Conservation (phyloP, 225 moss, liverwort and hornwort species). For the Physcomitrium patens region DNA sequence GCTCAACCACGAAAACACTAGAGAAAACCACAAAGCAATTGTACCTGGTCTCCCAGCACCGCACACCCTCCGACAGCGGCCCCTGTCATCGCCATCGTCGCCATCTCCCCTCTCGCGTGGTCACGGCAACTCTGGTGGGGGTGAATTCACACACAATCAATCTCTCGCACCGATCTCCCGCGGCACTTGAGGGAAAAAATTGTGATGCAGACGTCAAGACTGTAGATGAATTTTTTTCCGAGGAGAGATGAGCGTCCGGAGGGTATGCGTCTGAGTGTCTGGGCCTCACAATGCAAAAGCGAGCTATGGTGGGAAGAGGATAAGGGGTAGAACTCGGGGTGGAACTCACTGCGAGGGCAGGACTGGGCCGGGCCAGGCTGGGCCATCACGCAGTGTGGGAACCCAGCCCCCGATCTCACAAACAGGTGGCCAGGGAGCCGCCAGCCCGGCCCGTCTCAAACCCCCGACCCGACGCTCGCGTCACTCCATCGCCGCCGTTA, state of each 20-base stretch:
- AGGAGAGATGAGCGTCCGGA: background rate
- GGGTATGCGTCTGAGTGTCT: background rate
- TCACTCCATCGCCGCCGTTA: too few relatives aligned
- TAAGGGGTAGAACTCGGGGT: slow-evolving; percentile 36
- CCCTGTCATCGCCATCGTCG: slow-evolving; percentile 44
- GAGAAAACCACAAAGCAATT: background rate
- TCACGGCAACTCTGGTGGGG: too few relatives aligned
- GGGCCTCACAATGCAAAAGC: slow-evolving; percentile 27
- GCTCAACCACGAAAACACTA: too few relatives aligned
- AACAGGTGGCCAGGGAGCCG: slow-evolving; percentile 46
- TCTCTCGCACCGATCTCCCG: too few relatives aligned
- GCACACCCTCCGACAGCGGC: slow-evolving; percentile 42
- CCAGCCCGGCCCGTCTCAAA: too few relatives aligned
- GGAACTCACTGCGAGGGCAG: background rate
- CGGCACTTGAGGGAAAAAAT: too few relatives aligned
- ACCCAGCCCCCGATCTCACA: background rate
- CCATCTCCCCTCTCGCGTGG: slow-evolving; percentile 18
- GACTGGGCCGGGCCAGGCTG: too few relatives aligned
- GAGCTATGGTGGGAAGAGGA: slow-evolving; percentile 21
- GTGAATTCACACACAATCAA: too few relatives aligned
- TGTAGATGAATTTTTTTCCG: background rate
- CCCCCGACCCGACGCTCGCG: too few relatives aligned
- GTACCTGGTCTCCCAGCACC: slow-evolving; percentile 42
- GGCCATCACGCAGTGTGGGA: too few relatives aligned
- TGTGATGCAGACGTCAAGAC: too few relatives aligned